These are phyloP conservation scores for Ganoderma multipileum DNA, from an alignment of 1,284 basidiomycete species.

Conservation along the genomic window DNA sequence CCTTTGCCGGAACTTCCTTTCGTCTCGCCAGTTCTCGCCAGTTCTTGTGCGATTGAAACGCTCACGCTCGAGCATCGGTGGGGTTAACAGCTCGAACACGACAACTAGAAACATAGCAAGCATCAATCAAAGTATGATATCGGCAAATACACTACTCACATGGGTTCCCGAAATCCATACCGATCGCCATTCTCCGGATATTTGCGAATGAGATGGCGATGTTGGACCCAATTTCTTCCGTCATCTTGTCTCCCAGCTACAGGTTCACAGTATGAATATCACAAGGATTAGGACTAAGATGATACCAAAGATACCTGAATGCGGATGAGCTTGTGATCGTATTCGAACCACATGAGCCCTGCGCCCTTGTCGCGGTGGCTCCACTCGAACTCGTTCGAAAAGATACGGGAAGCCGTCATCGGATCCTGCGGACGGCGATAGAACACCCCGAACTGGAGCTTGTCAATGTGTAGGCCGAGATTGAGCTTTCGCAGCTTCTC, in stretches of 20 bases:
- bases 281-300: neutral
- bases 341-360: constrained; percentile 65
- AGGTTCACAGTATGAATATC: too few species aligned
- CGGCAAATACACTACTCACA: constrained; percentile 39
- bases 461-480: constrained; percentile 57
- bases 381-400: constrained; percentile 68
- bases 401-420: constrained; percentile 53
- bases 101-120: constrained; percentile 50
- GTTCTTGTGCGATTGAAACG: constrained; percentile 59
- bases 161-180: constrained; percentile 55
- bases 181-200: constrained; percentile 64
- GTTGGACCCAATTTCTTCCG: constrained; percentile 55
- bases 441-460: constrained; percentile 67
- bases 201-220: constrained; percentile 63
- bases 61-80: constrained; percentile 65
- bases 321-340: constrained; percentile 68
- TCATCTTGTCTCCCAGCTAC: constrained; percentile 62
- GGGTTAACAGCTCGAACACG: constrained; percentile 69
- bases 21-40: constrained; percentile 45
- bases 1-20: constrained; percentile 57
- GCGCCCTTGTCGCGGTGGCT: constrained; percentile 45
- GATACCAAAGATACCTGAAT: constrained; percentile 50
- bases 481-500: constrained; percentile 52
- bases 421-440: constrained; percentile 45
- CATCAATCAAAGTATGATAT: neutral